phyloP scores from a whole-genome alignment of 352 stramenopile species.

The Elongisporangium anandrum region DNA sequence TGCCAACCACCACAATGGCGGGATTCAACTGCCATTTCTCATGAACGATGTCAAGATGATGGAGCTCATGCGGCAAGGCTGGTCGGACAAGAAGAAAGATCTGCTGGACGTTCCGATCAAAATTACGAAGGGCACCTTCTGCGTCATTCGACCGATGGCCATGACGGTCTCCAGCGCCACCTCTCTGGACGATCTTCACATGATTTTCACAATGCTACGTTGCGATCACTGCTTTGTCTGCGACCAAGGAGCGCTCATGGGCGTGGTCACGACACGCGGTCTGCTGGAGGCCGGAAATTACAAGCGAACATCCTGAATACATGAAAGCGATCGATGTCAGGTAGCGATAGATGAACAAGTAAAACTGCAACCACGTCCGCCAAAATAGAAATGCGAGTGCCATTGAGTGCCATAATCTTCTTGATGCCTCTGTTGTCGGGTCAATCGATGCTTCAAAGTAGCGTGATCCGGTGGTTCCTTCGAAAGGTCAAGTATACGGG shows the following conservation, averaged over 20 bases:
- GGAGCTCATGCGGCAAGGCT: constrained; percentile 64
- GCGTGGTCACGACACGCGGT: constrained; percentile 80
- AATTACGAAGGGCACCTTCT: constrained; percentile 58
- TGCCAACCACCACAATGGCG: constrained; percentile 7
- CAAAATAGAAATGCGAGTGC: not conserved
- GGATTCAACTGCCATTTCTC: constrained; percentile 50
- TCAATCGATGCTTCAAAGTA: constrained; percentile 33
- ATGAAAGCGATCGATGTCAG: constrained; percentile 1
- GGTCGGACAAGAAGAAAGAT: constrained; percentile 52
- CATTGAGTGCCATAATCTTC: not conserved
- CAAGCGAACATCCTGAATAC: not conserved
- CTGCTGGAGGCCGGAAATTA: constrained; percentile 45
- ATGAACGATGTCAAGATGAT: constrained; percentile 85
- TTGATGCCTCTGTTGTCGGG: not conserved
- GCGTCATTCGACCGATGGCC: constrained; percentile 67
- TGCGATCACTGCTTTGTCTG: constrained; percentile 88
- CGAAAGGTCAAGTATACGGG: constrained; percentile 84
- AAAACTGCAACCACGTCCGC: not conserved
- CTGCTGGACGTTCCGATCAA: constrained; percentile 58
- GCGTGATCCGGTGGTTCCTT: constrained; percentile 46
- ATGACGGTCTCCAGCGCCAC: constrained; percentile 82
- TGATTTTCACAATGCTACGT: constrained; percentile 90
- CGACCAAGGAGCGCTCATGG: constrained; percentile 74
- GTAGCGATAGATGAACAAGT: constrained; percentile 7
- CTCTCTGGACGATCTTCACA: constrained; percentile 81